Evolutionary conservation across 1,284 basidiomycete genomes (phyloP), one percentile per base, ranked within the genome.

Genomic region (Boletellus deceptivus): DNA sequence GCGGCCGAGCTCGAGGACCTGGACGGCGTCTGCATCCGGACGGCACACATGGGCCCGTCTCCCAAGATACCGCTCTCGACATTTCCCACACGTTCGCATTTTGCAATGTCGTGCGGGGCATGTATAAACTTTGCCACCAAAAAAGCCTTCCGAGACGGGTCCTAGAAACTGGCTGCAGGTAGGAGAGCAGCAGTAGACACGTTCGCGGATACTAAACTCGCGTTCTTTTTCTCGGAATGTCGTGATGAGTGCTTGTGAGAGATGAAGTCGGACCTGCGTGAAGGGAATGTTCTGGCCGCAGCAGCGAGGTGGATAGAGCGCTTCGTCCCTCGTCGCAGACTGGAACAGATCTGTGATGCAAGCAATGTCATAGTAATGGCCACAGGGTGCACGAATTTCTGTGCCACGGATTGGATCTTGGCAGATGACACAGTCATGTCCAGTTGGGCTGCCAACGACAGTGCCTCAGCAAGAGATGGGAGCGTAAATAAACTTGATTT

Each of bases 261-360:
- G 55, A 48, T 68, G 59, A 2, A 46, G 56, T n/a, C 49, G 59
- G 34, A 74, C 68, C 22, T 56, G 47, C 7, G 46, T 35, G 24
- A 71, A 43, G 7, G 70, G 60, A 11, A 78, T 71, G 4, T 51
- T 55, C 17, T 62, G 58, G 24, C 68, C 59, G 56, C 76, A 77
- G 58, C 76, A 78, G 11, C 72, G 68, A 39, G 75, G 73, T 7
- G 76, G 77, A 55, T 68, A 75, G n/a, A 77, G 64, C 1, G 69
- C 59, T 51, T 77, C 74, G 46, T 76, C 75, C 14, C 60, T 62
- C 0, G 69, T 70, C 0, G 74, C 64, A 4, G 67, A 60, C 33
- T 69, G 56, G 54, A 75, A 71, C 31, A 78, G 69, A 22, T 69
- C 58, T 3, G 68, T 61, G 17, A 74, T 40, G 54, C 76, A 78